These are phyloP conservation scores for Pyrenula massariospora DNA, from an alignment of 495 filamentous ascomycete genomes.

Conservation along the genomic window DNA sequence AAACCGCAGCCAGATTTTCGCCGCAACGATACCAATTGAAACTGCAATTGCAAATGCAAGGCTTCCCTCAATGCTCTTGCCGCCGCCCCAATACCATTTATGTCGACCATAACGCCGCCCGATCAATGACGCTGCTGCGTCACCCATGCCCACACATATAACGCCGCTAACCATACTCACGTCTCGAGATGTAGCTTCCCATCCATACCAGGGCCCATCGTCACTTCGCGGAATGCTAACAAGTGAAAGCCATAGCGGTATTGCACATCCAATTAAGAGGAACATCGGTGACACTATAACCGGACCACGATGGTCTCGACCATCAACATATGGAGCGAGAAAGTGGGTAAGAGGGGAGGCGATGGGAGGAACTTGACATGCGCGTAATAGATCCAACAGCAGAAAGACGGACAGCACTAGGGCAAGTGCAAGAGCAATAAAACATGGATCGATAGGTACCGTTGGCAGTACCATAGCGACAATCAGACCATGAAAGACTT, in stretches of 20 bases:
- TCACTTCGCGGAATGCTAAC: constrained; percentile 47
- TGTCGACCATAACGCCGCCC: constrained; percentile 74
- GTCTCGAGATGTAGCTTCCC: constrained; percentile 60
- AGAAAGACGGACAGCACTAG: constrained; percentile 73
- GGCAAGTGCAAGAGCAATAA: constrained; percentile 62
- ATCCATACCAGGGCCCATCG: constrained; percentile 46
- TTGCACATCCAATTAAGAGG: constrained; percentile 87
- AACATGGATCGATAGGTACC: constrained; percentile 74
- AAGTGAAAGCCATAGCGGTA: constrained; percentile 85
- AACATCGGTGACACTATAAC: constrained; percentile 96
- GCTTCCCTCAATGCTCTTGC: constrained; percentile 89
- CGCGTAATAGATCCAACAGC: constrained; percentile 77
- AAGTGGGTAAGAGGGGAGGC: constrained; percentile 73
- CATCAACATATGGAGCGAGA: constrained; percentile 87
- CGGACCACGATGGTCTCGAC: constrained; percentile 80
- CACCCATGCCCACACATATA: constrained; percentile 88
- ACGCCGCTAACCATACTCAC: constrained; percentile 83
- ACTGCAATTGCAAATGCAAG: constrained; percentile 76
- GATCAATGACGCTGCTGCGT: constrained; percentile 87
- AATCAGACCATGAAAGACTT: constrained; percentile 98
- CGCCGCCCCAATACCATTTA: constrained; percentile 96
- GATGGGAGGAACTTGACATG: constrained; percentile 80
- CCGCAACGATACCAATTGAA: constrained; percentile 55
- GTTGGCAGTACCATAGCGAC: constrained; percentile 87
- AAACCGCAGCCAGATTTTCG: constrained; percentile 60